Conservation (phyloP, 2,329 filamentous ascomycete genomes). For the Trichoderma citrinoviride region DNA sequence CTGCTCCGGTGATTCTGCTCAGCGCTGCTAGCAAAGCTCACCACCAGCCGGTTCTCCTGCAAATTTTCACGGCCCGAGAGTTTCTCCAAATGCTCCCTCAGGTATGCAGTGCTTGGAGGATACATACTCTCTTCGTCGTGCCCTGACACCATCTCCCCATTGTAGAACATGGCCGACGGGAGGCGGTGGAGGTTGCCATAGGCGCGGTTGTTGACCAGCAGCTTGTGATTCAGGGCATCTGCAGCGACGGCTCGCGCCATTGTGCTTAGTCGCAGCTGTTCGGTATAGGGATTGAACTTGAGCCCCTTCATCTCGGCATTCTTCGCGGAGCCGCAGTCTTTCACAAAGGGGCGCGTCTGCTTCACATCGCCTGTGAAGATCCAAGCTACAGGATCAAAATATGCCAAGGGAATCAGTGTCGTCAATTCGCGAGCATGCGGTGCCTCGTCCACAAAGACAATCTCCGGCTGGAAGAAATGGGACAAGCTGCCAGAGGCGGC, state of each 20-base stretch:
- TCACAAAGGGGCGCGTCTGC: constrained; percentile 44
- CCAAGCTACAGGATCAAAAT: constrained; percentile 43
- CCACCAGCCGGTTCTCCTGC: constrained; percentile 38
- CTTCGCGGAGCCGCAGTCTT: constrained; percentile 26
- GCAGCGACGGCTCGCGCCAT: constrained; percentile 40
- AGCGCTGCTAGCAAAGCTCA: constrained; percentile 31
- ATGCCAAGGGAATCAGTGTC: constrained; percentile 44
- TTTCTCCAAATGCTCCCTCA: constrained; percentile 33
- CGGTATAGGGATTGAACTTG: constrained; percentile 33
- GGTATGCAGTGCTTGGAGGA: constrained; percentile 30
- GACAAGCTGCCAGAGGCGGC: constrained; percentile 40
- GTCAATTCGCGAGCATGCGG: constrained; percentile 47
- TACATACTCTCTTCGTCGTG: constrained; percentile 28
- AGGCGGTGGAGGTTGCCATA: constrained; percentile 41
- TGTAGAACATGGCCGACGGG: constrained; percentile 44
- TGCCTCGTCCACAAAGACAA: constrained; percentile 79
- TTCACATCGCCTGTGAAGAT: constrained; percentile 48
- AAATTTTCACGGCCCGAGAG: constrained; percentile 24
- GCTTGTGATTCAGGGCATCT: constrained; percentile 33
- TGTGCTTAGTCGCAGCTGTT: constrained; percentile 36
- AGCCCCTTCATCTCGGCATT: constrained; percentile 25
- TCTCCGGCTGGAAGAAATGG: constrained; percentile 69
- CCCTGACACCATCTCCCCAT: constrained; percentile 38
- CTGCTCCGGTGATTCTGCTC: constrained; percentile 35
- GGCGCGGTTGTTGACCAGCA: constrained; percentile 40